Conservation (phyloP, 2,329 filamentous ascomycete genomes). For the Stachybotrys echinatus region DNA sequence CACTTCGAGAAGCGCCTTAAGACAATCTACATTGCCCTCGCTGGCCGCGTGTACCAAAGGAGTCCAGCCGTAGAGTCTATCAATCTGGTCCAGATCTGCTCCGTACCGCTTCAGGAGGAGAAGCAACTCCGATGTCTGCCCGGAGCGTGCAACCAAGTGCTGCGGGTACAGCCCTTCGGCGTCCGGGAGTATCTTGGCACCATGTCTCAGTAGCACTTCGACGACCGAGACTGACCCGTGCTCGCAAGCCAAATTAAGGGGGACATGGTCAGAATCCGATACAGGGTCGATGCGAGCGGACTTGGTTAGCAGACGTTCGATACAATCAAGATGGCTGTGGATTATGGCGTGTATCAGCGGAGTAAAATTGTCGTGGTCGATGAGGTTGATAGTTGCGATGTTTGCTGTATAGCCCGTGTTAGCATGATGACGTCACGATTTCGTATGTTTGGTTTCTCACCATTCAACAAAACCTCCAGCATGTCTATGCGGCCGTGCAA, state of each 20-base stretch:
- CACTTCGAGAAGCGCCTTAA: constrained; percentile 74
- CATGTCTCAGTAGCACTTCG: constrained; percentile 73
- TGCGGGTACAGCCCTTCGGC: constrained; percentile 97
- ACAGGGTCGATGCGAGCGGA: constrained; percentile 82
- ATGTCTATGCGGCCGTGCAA: constrained; percentile 88
- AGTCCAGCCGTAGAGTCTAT: constrained; percentile 97
- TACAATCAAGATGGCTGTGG: constrained; percentile 75
- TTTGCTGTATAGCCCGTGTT: constrained; percentile 44
- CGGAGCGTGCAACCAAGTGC: constrained; percentile 87
- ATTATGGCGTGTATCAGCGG: constrained; percentile 94
- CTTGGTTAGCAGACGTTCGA: constrained; percentile 68
- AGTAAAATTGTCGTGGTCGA: constrained; percentile 96
- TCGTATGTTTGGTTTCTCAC: constrained; percentile 37
- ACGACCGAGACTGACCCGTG: constrained; percentile 84
- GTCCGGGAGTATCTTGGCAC: constrained; percentile 81
- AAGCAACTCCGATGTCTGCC: constrained; percentile 73
- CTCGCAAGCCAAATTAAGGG: constrained; percentile 90
- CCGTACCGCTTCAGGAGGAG: constrained; percentile 78
- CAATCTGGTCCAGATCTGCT: constrained; percentile 83
- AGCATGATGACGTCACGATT: too few relatives aligned
- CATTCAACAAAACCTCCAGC: constrained; percentile 66
- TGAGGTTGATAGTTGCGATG: constrained; percentile 72
- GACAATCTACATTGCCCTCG: constrained; percentile 86
- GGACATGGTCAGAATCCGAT: constrained; percentile 86
- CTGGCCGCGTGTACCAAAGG: constrained; percentile 93